Evolutionary conservation across 2,329 filamentous ascomycete genomes (phyloP), one percentile per base, ranked within the genome.

Genomic region (Dendryphion nanum): DNA sequence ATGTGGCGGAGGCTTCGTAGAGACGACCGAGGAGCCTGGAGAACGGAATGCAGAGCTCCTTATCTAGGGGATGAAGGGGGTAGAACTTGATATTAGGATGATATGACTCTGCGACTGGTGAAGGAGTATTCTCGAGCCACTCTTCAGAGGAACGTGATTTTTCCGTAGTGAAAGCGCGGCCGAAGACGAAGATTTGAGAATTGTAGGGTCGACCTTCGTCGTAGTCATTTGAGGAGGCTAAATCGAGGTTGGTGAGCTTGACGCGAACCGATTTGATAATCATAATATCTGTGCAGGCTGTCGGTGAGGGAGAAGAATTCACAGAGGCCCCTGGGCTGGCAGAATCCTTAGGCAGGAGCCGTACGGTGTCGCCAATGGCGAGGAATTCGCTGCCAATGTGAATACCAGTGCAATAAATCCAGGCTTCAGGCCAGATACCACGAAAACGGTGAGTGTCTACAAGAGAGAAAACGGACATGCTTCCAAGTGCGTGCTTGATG

Each of bases 331-430:
- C n/a, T n/a, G n/a, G n/a, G 5, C 73, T 69, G 1, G 44, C 40
- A 2, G 49, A 33, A 29, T 28, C 18, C 37, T 50, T 50, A 2
- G 60, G 64, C 0, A 61, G 40, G 3, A 83, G 55, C 4, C 78
- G 75, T 2, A 82, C 71, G 0, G 68, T 61, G 42, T 83, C 80
- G 1, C 76, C 76, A 4, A 74, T 54, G 4, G 69, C 62, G 8
- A 82, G 53, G 19, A 81, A 61, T 50, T 83, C 80, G 3, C 73
- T 53, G 0, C 80, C 79, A 3, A 83, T 55, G 43, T 73, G 82
- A 5, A 81, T 67, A 0, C 74, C 78, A 33, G 70, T 67, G 40
- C 70, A 75, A 36, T 69, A 72, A n/a, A 83, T 67, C 0, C 60
- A 66, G 0, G 75, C 77, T 13, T 74, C 57, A 0, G 77, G 76